Evolutionary conservation across 2,329 filamentous ascomycete species (phyloP), one percentile per base, ranked within the genome.

Genomic region (Rhinocladiella similis): DNA sequence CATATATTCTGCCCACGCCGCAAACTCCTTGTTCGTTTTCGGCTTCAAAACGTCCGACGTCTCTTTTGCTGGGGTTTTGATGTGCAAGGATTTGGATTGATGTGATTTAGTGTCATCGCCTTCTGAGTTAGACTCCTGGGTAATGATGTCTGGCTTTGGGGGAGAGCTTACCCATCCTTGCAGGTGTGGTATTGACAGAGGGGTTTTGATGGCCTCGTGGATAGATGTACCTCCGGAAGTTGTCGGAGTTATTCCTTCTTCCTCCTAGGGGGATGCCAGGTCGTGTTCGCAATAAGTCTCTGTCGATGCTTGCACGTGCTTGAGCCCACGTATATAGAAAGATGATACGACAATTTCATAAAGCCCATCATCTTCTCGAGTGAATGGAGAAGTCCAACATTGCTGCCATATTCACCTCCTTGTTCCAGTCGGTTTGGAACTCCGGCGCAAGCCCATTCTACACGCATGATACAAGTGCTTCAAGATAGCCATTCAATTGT

Each of bases 1-100:
- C 52, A 54, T 29, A 25, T 54, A 54, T 35, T 54, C 52, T 22
- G 45, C 52, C 52, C 52, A 54, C 35, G 45, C 52, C 10, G 52
- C n/a, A 36, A 54, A 54, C 18, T 54, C 52, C 36, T 43, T 42
- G 22, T 43, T 54, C 27, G 45, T 22, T 18, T 38, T 45, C 18
- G n/a, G 10, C 22, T 38, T 25, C 42, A 47, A 19, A 6, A 41
- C 29, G 12, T 39, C 35, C 25, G 16, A 14, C 2, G 43, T 7
- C 13, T 5, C 9, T 13, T 5, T 25, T 18, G 5, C 35, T 6
- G 35, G 19, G 18, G 3, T 14, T 25, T 18, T 50, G 16, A 14
- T 42, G 6, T 50, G 13, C 3, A 22, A 5, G 6, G 35, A 42
- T 42, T 14, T 29, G 10, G 19, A 46, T 16, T 29, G 25, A 3